phyloP scores from a whole-genome alignment of 306 rosid genomes.

The Acacia confusa region DNA sequence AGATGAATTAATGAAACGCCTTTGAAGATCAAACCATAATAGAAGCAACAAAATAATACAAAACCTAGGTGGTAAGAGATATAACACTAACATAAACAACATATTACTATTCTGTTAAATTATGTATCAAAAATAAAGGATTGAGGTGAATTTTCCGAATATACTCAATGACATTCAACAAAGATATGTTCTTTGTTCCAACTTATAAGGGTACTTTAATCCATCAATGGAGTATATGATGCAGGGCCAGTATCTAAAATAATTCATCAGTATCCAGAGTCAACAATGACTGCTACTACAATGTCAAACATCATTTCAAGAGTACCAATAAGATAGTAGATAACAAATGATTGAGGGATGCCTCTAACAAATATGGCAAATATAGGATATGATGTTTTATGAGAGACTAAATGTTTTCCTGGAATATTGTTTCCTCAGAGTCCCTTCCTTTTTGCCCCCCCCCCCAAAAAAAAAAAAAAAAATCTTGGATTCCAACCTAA shows the following conservation, averaged over 20 bases:
- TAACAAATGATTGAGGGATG: not conserved
- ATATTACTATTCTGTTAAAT: not conserved
- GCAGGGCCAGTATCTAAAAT: not conserved
- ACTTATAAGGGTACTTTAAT: not conserved
- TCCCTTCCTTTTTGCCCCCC: not conserved
- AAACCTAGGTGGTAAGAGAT: conserved; percentile 11
- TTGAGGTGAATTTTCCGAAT: not conserved
- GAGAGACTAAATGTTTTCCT: conserved; percentile 3
- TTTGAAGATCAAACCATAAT: not conserved
- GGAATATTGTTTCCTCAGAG: not conserved
- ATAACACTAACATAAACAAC: not conserved
- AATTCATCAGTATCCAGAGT: not conserved
- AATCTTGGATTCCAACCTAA: not conserved
- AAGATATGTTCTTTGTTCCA: not conserved
- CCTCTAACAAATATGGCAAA: not conserved
- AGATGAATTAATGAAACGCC: conserved; percentile 12
- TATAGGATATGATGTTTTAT: not conserved
- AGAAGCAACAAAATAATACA: conserved; percentile 13
- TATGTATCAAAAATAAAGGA: conserved; percentile 19
- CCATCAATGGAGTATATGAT: conserved; percentile 1
- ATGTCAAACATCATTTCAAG: conserved; percentile 7
- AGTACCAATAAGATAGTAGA: not conserved
- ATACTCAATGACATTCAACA: not conserved
- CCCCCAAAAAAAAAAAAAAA: too few species aligned
- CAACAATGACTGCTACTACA: conserved; percentile 7